A percentile compares a stretch with the other conserved stretches of the same genome.
phyloP scores from a whole-genome alignment of 2,329 filamentous ascomycete species.

The Fusarium sp. region DNA sequence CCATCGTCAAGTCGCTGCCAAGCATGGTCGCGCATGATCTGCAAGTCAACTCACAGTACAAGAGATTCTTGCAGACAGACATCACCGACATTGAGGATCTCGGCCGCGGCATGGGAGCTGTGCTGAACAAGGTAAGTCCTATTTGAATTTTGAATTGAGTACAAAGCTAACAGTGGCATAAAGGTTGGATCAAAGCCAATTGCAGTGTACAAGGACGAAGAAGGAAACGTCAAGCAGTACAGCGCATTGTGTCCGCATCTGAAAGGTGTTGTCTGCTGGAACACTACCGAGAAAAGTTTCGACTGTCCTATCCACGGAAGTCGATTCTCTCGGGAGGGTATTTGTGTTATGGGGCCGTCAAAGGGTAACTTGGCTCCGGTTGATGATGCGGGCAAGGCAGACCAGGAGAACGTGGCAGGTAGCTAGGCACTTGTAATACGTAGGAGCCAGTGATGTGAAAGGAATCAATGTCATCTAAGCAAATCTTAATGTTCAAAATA shows the following conservation, averaged over 20 bases:
- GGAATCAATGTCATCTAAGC: background rate
- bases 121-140: slow-evolving; percentile 59
- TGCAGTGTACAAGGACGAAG: slow-evolving; percentile 69
- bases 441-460: background rate
- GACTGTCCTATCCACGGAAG: slow-evolving; percentile 66
- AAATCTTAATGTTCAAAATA: background rate
- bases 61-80: slow-evolving; percentile 65
- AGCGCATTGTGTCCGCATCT: slow-evolving; percentile 69
- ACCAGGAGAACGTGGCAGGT: slow-evolving; percentile 21
- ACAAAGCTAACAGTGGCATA: background rate
- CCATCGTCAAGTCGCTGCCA: slow-evolving; percentile 60
- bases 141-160: rapidly evolving
- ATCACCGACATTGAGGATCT: slow-evolving; percentile 70
- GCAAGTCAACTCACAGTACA: slow-evolving; percentile 69
- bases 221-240: slow-evolving; percentile 63
- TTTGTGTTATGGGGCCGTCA: slow-evolving; percentile 34
- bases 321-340: slow-evolving; percentile 49
- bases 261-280: slow-evolving; percentile 70
- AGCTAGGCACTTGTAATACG: background rate
- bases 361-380: slow-evolving; percentile 26
- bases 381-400: slow-evolving; percentile 10
- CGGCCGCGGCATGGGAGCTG: slow-evolving; percentile 62
- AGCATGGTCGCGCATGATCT: slow-evolving; percentile 64
- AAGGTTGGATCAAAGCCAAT: slow-evolving; percentile 56
- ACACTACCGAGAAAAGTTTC: slow-evolving; percentile 64